Evolutionary conservation across 306 rosid genomes (phyloP).

Genomic region (Lathyrus aphaca): DNA sequence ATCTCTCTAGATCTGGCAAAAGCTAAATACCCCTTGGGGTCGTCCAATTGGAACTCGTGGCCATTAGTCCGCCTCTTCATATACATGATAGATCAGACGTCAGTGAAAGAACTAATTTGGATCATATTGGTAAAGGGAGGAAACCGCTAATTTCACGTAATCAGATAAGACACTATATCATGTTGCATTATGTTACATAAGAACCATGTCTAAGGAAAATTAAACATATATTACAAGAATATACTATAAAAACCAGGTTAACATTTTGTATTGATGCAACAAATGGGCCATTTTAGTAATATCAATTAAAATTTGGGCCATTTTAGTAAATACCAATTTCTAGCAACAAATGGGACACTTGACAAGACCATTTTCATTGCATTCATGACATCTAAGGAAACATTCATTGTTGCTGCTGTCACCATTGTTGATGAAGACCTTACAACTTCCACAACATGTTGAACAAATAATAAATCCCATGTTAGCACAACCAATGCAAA

Average conservation of each 20-base stretch:
- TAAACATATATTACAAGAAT: constrained; percentile 19
- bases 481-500: constrained; percentile 69
- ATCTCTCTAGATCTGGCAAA: no score
- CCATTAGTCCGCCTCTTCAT: no score
- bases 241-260: not conserved
- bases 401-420: constrained; percentile 32
- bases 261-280: not conserved
- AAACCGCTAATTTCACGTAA: no score
- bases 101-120: no score
- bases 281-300: no score
- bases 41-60: no score
- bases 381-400: constrained; percentile 62
- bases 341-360: constrained; percentile 77
- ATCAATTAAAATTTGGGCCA: no score
- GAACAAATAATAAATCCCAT: constrained; percentile 67
- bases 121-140: no score
- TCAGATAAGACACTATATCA: no score
- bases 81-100: no score
- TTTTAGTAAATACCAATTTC: constrained; percentile 4
- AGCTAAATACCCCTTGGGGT: no score
- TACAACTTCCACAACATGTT: constrained; percentile 78
- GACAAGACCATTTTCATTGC: constrained; percentile 91
- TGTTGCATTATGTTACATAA: not conserved
- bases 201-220: constrained; percentile 13
- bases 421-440: constrained; percentile 48